Percentiles rank a stretch among this genome's conserved stretches.
phyloP scores from a whole-genome alignment of 768 basidiomycete species.

The Boletus vinaceobasis region DNA sequence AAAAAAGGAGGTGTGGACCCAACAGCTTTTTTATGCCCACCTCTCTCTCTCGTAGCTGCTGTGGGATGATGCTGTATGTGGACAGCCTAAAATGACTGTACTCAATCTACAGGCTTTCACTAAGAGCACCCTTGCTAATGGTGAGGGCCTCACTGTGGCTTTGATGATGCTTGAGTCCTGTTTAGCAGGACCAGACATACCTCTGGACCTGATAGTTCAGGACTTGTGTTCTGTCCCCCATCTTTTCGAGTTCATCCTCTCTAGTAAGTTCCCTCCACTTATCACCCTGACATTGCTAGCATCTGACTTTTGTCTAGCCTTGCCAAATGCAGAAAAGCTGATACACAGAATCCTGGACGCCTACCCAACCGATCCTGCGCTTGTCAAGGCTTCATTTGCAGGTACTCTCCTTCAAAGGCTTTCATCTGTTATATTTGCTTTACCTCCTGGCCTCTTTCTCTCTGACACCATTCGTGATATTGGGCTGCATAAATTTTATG shows the following conservation, averaged over 20 bases:
- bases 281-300: neutral
- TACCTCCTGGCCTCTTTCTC: conserved; percentile 17
- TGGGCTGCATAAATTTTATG: conserved; percentile 17
- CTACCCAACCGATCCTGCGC: conserved; percentile 30
- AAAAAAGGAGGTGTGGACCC: neutral
- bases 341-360: conserved; percentile 28
- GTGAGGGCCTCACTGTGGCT: conserved; percentile 18
- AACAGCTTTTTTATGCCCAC: neutral
- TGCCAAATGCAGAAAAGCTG: conserved; percentile 10
- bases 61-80: conserved; percentile 1
- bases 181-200: conserved; percentile 20
- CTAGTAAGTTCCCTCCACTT: conserved; percentile 15
- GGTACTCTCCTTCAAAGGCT: conserved; percentile 25
- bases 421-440: conserved; percentile 22
- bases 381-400: conserved; percentile 20
- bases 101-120: conserved; percentile 20
- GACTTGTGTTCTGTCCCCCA: conserved; percentile 25
- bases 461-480: conserved; percentile 11
- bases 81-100: neutral
- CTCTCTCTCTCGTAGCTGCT: neutral
- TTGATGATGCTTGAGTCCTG: conserved; percentile 20
- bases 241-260: conserved; percentile 31
- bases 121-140: conserved; percentile 13
- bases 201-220: conserved; percentile 24
- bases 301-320: conserved; percentile 10